Evolutionary conservation across 2,329 filamentous ascomycete genomes (phyloP).

Genomic region (Biscogniauxia marginata): DNA sequence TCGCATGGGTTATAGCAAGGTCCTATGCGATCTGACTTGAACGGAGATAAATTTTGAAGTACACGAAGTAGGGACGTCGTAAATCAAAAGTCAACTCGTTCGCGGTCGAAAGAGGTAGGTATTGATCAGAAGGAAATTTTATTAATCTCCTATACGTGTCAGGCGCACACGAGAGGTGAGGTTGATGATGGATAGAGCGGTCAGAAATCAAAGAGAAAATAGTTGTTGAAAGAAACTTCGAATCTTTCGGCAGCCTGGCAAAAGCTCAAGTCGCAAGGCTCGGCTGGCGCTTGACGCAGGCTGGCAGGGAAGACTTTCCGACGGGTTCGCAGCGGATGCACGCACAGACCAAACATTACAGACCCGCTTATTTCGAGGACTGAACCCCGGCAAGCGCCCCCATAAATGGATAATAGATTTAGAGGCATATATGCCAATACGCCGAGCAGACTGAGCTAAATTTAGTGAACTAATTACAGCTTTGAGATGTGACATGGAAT

Average conservation of each 20-base stretch:
- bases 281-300: constrained; percentile 13
- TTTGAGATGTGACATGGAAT: too few species aligned
- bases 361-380: not conserved
- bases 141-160: not conserved
- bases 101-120: not conserved
- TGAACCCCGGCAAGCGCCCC: not conserved
- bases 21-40: not conserved
- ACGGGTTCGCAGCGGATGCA: constrained; percentile 14
- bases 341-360: constrained; percentile 5
- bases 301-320: too few species aligned
- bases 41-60: not conserved
- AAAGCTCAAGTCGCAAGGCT: constrained; percentile 18
- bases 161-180: not conserved
- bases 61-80: not conserved
- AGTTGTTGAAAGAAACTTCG: constrained; percentile 4
- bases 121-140: not conserved
- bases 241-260: constrained; percentile 2
- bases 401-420: not conserved
- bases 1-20: not conserved
- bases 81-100: not conserved
- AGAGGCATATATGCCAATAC: too few species aligned
- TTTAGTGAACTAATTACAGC: not conserved
- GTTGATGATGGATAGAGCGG: not conserved
- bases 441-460: too few species aligned
- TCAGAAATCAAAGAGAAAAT: constrained; percentile 1